These are phyloP conservation scores for Miamiensis avidus DNA, from an alignment of 169 alveolate genomes.

Conservation along the genomic window DNA sequence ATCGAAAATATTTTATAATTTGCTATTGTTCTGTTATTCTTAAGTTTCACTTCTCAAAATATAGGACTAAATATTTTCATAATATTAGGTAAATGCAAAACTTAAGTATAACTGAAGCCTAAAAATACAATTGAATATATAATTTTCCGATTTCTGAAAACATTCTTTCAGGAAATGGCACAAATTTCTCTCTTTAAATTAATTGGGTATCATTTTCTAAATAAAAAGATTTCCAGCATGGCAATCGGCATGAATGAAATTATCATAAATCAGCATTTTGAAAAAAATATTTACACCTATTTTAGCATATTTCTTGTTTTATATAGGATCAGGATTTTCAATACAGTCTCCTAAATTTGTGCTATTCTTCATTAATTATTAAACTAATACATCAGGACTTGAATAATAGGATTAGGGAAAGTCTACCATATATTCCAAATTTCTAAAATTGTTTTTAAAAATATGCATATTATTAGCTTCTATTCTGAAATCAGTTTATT, in stretches of 20 bases:
- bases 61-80: too few relatives aligned
- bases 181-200: too few relatives aligned
- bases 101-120: too few relatives aligned
- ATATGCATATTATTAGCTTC: constrained; percentile 23
- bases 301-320: constrained; percentile 4
- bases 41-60: too few relatives aligned
- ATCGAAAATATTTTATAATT: too few relatives aligned
- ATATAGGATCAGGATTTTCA: neutral
- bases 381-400: constrained; percentile 5
- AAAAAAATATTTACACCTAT: constrained; percentile 30
- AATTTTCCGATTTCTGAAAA: too few relatives aligned
- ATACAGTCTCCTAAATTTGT: constrained; percentile 13
- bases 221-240: constrained; percentile 33
- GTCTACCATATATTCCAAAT: constrained; percentile 13
- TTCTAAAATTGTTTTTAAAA: constrained; percentile 18
- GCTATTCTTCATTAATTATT: constrained; percentile 14
- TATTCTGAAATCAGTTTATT: constrained; percentile 31
- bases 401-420: constrained; percentile 13
- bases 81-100: too few relatives aligned
- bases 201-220: neutral
- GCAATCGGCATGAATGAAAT: constrained; percentile 44
- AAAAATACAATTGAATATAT: too few relatives aligned
- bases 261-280: constrained; percentile 33
- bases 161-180: too few relatives aligned
- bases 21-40: too few relatives aligned